Evolutionary conservation across 352 stramenopile species (phyloP).

Genomic region (Globisporangium orthogonon): DNA sequence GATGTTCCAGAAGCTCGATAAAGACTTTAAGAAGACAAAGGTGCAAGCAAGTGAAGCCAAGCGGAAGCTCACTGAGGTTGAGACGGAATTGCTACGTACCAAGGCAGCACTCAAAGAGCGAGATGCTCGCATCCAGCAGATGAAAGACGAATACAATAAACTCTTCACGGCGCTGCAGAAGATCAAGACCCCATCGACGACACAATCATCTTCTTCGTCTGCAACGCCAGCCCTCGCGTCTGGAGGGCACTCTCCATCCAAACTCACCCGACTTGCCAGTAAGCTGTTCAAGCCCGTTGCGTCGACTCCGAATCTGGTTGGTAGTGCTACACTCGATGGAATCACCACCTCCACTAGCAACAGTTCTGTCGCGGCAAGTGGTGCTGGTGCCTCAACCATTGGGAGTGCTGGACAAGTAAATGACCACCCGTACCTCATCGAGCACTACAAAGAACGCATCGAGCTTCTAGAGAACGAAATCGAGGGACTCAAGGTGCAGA

Average conservation of each 20-base stretch:
- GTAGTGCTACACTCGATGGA: neutral
- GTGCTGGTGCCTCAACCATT: neutral
- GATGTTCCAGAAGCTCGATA: slow-evolving; percentile 41
- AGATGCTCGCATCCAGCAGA: slow-evolving; percentile 36
- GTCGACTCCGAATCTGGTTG: slow-evolving; percentile 2
- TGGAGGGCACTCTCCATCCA: neutral
- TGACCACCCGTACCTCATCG: slow-evolving; percentile 65
- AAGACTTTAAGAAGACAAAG: slow-evolving; percentile 29
- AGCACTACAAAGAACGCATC: slow-evolving; percentile 47
- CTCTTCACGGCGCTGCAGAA: slow-evolving; percentile 64
- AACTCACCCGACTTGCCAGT: neutral
- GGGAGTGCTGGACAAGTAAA: slow-evolving; percentile 14
- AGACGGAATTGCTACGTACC: slow-evolving; percentile 47
- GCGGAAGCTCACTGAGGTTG: slow-evolving; percentile 22
- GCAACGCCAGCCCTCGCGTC: neutral
- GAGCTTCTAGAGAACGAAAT: slow-evolving; percentile 49
- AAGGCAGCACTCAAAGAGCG: slow-evolving; percentile 46
- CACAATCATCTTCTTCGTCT: neutral
- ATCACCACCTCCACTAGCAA: neutral
- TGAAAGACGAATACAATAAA: slow-evolving; percentile 72
- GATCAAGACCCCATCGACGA: slow-evolving; percentile 29
- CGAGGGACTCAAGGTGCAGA: slow-evolving; percentile 55
- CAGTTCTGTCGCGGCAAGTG: neutral
- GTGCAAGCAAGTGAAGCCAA: slow-evolving; percentile 25
- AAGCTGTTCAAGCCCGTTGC: slow-evolving; percentile 5